These are phyloP conservation scores for Yarrowia sp. DNA, from an alignment of 805 yeast genomes.

Conservation along the genomic window DNA sequence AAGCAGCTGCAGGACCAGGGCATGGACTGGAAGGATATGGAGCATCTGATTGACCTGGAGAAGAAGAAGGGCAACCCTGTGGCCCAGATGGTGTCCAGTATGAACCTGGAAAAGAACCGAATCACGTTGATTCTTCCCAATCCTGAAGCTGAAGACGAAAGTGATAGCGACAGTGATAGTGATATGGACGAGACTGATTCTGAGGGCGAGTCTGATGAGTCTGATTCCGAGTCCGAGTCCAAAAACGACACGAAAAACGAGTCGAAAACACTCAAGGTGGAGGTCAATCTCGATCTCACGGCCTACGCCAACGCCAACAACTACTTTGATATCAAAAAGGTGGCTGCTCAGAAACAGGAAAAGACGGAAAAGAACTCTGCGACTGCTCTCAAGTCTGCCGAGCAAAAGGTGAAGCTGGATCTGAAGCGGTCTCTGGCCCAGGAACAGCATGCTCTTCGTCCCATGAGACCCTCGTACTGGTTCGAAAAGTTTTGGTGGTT, in stretches of 20 bases:
- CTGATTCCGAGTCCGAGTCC: conserved; percentile 35
- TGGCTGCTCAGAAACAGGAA: conserved; percentile 70
- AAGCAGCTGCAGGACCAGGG: conserved; percentile 68
- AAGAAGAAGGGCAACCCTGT: conserved; percentile 59
- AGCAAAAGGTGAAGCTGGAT: conserved; percentile 69
- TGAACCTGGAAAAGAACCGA: conserved; percentile 66
- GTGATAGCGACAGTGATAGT: conserved; percentile 28
- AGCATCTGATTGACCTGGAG: conserved; percentile 65
- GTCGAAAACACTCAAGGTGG: conserved; percentile 44
- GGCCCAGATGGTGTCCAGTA: conserved; percentile 57
- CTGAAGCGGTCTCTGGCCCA: conserved; percentile 57
- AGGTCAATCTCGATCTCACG: conserved; percentile 64
- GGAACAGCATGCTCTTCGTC: conserved; percentile 43
- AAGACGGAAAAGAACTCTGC: conserved; percentile 76
- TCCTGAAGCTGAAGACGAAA: conserved; percentile 41
- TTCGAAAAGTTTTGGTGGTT: conserved; percentile 96
- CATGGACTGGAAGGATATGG: conserved; percentile 93
- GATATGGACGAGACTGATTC: conserved; percentile 33
- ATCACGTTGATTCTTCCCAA: conserved; percentile 56
- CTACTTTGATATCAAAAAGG: conserved; percentile 73
- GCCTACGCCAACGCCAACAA: conserved; percentile 86
- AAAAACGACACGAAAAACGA: conserved; percentile 34
- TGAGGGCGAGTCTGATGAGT: conserved; percentile 40
- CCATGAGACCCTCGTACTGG: conserved; percentile 70
- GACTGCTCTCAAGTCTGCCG: conserved; percentile 79